phyloP scores from a whole-genome alignment of 2,329 filamentous ascomycete genomes.

The Xylariaceae sp. region DNA sequence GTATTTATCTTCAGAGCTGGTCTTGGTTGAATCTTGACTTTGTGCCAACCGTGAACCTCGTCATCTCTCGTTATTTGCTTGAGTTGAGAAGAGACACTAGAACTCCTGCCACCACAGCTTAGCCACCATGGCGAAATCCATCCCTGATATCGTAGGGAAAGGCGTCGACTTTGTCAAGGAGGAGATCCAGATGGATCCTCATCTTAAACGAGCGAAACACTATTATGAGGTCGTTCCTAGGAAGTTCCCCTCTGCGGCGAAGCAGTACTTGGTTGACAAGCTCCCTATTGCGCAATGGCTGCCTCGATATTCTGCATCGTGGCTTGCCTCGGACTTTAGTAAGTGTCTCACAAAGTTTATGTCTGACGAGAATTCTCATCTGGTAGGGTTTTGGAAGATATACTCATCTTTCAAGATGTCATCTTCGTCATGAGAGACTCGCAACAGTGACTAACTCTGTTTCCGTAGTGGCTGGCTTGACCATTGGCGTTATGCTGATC shows the following conservation, averaged over 20 bases:
- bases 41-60: no score
- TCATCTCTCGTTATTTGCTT: no score
- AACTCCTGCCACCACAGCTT: no score
- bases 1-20: no score
- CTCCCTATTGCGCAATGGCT: conserved; percentile 61
- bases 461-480: conserved; percentile 54
- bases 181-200: conserved; percentile 38
- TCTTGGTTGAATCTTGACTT: no score
- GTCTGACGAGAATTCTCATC: no score
- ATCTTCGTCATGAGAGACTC: neutral
- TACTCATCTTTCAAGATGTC: neutral
- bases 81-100: no score
- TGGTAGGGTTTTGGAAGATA: no score
- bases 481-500: conserved; percentile 57
- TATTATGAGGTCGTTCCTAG: conserved; percentile 31
- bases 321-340: conserved; percentile 56
- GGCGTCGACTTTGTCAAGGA: conserved; percentile 26
- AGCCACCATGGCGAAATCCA: conserved; percentile 17
- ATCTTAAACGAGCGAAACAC: conserved; percentile 34
- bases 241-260: conserved; percentile 49
- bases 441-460: conserved; percentile 7
- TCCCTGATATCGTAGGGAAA: conserved; percentile 18
- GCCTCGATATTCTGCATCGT: conserved; percentile 56
- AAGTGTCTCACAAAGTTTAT: conserved; percentile 2
- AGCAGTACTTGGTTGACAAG: conserved; percentile 56